Evolutionary conservation across 192 early-diverging fungal genomes (phyloP), one percentile per base, ranked within the genome.

Genomic region (Dimargaris cristalligena): DNA sequence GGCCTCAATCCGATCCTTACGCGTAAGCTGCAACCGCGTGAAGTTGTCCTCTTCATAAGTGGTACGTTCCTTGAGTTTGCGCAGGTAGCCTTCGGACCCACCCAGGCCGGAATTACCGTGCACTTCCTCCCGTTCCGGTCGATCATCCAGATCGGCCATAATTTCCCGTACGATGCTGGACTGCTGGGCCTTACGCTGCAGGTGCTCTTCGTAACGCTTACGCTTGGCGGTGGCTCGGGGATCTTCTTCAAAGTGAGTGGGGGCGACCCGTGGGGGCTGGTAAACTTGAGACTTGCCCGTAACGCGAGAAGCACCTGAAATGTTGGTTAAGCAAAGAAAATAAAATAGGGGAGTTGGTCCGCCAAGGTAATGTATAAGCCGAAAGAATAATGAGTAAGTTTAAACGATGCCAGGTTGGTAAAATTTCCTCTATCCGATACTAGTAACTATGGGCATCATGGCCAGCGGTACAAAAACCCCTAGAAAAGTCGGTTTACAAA

Each of bases 1-100:
- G 57, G 86, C 34, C 46, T 75, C 72, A 61, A 78, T 75, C 73
- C 84, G 77, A 46, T 95, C 89, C 67, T 88, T 84, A 55, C 80
- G 78, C 44, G 76, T 80, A 50, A 89, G 45, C 44, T 71, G 69
- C 45, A 91, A 65, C 52, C 92, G 79, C 33, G 81, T 78, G 69
- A 91, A 91, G 70, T 92, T 90, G 23, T 89, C 85, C 62, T 95
- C 92, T 65, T 95, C 92, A 64, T 86, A 92, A 25, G 73, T 61
- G 51, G 77, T 69, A 34, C 80, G 75, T 61, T 92, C 86, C 11
- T 71, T 70, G 18, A 79, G 73, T 55, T 76, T 59, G 32, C 70
- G 63, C 64, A 87, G 80, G 52, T 81, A 66, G 23, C 68, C 73
- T 34, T 71, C 71, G 32, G 79, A 71, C 48, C 79, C 72, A 11